These are phyloP conservation scores for Dendrocalamus sinicus DNA, from an alignment of 176 grass and related monocot genomes.

Conservation along the genomic window DNA sequence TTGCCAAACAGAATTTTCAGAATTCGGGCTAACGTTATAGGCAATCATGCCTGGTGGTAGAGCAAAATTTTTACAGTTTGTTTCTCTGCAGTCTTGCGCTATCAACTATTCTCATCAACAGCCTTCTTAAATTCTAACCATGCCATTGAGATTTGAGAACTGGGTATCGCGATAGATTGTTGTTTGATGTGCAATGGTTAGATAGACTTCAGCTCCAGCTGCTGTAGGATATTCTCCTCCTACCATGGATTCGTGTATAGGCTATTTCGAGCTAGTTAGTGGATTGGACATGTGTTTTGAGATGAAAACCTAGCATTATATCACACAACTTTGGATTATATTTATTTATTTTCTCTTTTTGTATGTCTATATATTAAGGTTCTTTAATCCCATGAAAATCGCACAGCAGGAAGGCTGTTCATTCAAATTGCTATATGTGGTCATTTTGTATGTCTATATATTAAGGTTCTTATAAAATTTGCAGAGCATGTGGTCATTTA, in stretches of 20 bases:
- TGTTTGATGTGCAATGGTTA: constrained; percentile 21
- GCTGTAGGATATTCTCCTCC: not conserved
- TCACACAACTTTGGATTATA: too few species aligned
- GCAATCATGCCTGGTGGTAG: not conserved
- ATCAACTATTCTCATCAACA: too few species aligned
- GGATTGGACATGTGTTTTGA: not conserved
- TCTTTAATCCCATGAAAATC: too few species aligned
- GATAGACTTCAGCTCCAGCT: constrained; percentile 4
- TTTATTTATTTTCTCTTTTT: too few species aligned
- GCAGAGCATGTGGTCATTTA: too few species aligned
- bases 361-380: too few species aligned
- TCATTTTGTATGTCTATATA: too few species aligned
- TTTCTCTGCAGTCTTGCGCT: too few species aligned
- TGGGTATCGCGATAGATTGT: not conserved
- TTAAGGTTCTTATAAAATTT: too few species aligned
- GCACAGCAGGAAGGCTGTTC: too few species aligned
- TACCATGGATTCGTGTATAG: constrained; percentile 38
- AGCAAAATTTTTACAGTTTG: not conserved
- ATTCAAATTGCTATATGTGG: too few species aligned
- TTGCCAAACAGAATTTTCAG: not conserved
- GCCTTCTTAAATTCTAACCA: not conserved
- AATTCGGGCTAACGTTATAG: not conserved
- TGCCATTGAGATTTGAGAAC: not conserved
- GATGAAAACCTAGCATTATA: too few species aligned
- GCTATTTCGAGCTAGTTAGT: constrained; percentile 32